Percentiles rank a stretch among this genome's conserved stretches.
These are phyloP conservation scores for Actinomortierella wolfii DNA, from an alignment of 371 early-diverging fungal species.

Conservation along the genomic window DNA sequence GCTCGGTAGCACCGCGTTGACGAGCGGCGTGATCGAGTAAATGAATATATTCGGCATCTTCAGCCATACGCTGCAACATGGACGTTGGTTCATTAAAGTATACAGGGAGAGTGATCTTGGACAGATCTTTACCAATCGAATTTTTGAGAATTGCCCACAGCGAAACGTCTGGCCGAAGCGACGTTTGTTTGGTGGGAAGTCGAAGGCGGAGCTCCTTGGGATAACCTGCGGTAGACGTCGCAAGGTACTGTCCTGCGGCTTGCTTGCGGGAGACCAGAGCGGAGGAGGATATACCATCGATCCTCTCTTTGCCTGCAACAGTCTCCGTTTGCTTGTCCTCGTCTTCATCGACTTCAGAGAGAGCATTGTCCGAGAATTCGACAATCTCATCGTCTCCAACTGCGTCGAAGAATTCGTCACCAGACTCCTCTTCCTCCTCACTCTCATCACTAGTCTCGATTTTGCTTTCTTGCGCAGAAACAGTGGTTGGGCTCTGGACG, in stretches of 20 bases:
- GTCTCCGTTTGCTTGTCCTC: background rate
- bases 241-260: slow-evolving; percentile 29
- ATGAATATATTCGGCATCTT: slow-evolving; percentile 83
- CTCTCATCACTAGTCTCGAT: slow-evolving; percentile 27
- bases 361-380: slow-evolving; percentile 23
- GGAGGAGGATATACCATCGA: background rate
- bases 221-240: slow-evolving; percentile 52
- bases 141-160: slow-evolving; percentile 80
- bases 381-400: slow-evolving; percentile 42
- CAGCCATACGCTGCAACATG: slow-evolving; percentile 83
- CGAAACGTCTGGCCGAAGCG: slow-evolving; percentile 53
- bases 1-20: slow-evolving; percentile 60
- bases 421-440: slow-evolving; percentile 67
- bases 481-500: background rate
- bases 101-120: slow-evolving; percentile 82
- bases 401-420: slow-evolving; percentile 59
- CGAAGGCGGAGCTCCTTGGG: slow-evolving; percentile 35
- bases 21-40: slow-evolving; percentile 72
- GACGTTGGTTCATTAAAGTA: slow-evolving; percentile 87
- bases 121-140: slow-evolving; percentile 84
- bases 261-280: background rate
- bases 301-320: background rate
- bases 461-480: background rate
- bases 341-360: background rate
- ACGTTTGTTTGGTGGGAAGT: slow-evolving; percentile 57